Percentiles rank a stretch among this genome's conserved stretches.
Evolutionary conservation across 1,139 yeast species (phyloP).

Genomic region (Zygosaccharomyces pseudobailii): DNA sequence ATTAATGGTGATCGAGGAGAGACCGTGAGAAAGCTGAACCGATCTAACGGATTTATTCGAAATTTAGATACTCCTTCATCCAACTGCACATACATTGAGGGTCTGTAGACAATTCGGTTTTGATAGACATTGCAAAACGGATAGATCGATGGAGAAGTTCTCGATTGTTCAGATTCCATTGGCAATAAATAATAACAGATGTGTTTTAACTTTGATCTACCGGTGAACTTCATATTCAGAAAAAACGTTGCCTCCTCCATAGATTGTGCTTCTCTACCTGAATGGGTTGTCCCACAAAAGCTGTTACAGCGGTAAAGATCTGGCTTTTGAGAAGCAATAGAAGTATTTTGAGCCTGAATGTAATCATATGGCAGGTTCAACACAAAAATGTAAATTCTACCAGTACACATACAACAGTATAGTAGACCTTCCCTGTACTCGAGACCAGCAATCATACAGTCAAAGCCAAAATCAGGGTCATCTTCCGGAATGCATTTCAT

Average conservation of each 20-base stretch:
- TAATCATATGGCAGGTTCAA: slow-evolving; percentile 27
- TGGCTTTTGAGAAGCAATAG: slow-evolving; percentile 5
- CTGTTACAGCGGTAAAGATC: slow-evolving; percentile 6
- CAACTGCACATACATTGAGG: slow-evolving; percentile 22
- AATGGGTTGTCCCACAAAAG: neutral
- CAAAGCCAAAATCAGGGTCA: slow-evolving; percentile 9
- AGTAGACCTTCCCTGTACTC: slow-evolving; percentile 25
- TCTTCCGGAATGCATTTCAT: slow-evolving; percentile 25
- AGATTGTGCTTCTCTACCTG: slow-evolving; percentile 9
- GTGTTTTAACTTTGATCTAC: slow-evolving; percentile 18
- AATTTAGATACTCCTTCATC: slow-evolving; percentile 23
- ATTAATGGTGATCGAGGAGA: slow-evolving; percentile 21
- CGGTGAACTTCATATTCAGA: slow-evolving; percentile 16
- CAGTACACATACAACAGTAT: slow-evolving; percentile 26
- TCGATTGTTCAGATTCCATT: slow-evolving; percentile 13
- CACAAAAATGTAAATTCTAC: slow-evolving; percentile 24
- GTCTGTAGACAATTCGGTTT: slow-evolving; percentile 14
- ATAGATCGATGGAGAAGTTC: slow-evolving; percentile 9
- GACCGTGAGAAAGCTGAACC: slow-evolving; percentile 23
- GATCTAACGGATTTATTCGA: slow-evolving; percentile 28
- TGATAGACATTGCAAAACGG: slow-evolving; percentile 10
- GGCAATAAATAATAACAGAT: slow-evolving; percentile 27
- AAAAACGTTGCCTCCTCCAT: slow-evolving; percentile 19
- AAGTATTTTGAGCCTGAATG: slow-evolving; percentile 17
- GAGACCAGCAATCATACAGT: slow-evolving; percentile 21